Evolutionary conservation across 1,284 basidiomycete species (phyloP).

Genomic region (Sparassis latifolia): DNA sequence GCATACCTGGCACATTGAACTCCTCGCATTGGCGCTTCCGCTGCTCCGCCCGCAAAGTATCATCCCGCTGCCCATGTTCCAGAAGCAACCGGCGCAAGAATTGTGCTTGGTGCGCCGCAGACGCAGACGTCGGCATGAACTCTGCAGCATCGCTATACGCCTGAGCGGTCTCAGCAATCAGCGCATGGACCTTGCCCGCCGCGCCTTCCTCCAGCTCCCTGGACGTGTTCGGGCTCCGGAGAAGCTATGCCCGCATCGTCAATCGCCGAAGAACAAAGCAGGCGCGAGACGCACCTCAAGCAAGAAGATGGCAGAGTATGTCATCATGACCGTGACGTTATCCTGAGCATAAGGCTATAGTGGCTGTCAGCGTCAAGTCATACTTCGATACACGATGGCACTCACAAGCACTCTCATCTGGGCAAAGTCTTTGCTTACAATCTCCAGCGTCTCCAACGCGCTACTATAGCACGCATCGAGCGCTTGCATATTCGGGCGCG

Average conservation of each 20-base stretch:
- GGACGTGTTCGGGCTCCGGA: constrained; percentile 52
- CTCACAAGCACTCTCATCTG: constrained; percentile 67
- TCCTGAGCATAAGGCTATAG: constrained; percentile 74
- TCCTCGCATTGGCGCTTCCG: no score
- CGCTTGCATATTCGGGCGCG: constrained; percentile 59
- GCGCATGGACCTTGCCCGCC: constrained; percentile 51
- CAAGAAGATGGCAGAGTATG: constrained; percentile 73
- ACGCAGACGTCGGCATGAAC: constrained; percentile 49
- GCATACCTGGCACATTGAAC: neutral
- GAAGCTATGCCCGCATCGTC: constrained; percentile 36
- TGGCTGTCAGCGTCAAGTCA: neutral
- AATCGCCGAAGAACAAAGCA: neutral
- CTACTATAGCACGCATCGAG: constrained; percentile 66
- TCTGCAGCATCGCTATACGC: constrained; percentile 66
- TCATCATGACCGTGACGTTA: constrained; percentile 75
- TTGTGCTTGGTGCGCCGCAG: constrained; percentile 62
- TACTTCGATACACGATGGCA: constrained; percentile 10
- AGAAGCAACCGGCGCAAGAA: constrained; percentile 65
- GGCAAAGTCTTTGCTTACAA: constrained; percentile 67
- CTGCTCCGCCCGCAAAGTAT: constrained; percentile 2
- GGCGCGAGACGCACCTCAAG: constrained; percentile 44
- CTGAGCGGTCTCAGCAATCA: constrained; percentile 63
- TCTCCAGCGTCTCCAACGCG: constrained; percentile 60
- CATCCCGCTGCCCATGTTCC: constrained; percentile 47
- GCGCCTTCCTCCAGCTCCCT: constrained; percentile 51